phyloP scores from a whole-genome alignment of 805 yeast genomes.

The Metschnikowia chrysomelidarum region DNA sequence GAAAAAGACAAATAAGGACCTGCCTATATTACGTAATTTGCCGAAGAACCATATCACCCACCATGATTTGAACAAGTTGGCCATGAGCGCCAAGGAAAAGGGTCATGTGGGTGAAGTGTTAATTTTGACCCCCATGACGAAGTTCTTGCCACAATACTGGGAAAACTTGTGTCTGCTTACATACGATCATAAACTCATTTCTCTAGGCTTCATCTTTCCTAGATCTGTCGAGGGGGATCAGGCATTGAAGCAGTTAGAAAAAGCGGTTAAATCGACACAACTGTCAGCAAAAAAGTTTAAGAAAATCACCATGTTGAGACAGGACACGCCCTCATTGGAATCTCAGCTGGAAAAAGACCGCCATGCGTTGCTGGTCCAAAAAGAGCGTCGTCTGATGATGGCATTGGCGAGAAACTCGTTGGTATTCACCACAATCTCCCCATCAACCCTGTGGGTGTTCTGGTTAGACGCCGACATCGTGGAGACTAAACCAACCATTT shows the following conservation, averaged over 20 bases:
- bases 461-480: constrained; percentile 96
- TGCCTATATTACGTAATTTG: constrained; percentile 54
- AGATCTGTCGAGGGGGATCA: constrained; percentile 76
- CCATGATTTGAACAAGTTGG: constrained; percentile 78
- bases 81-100: constrained; percentile 68
- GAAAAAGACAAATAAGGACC: constrained; percentile 43
- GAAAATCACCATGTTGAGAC: constrained; percentile 85
- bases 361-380: constrained; percentile 84
- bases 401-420: constrained; percentile 92
- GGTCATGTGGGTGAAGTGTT: constrained; percentile 78
- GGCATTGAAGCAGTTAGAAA: constrained; percentile 70
- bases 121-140: constrained; percentile 86
- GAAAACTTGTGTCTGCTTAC: constrained; percentile 67
- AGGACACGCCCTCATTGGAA: constrained; percentile 76
- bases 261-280: constrained; percentile 72
- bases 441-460: constrained; percentile 89
- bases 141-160: constrained; percentile 87
- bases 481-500: constrained; percentile 78
- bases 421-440: constrained; percentile 82
- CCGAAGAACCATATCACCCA: constrained; percentile 77
- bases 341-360: constrained; percentile 83
- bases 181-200: constrained; percentile 83
- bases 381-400: constrained; percentile 86
- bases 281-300: constrained; percentile 65
- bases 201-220: constrained; percentile 91